These are phyloP conservation scores for Backusella sp. DNA, from an alignment of 192 early-diverging fungal genomes.

Conservation along the genomic window DNA sequence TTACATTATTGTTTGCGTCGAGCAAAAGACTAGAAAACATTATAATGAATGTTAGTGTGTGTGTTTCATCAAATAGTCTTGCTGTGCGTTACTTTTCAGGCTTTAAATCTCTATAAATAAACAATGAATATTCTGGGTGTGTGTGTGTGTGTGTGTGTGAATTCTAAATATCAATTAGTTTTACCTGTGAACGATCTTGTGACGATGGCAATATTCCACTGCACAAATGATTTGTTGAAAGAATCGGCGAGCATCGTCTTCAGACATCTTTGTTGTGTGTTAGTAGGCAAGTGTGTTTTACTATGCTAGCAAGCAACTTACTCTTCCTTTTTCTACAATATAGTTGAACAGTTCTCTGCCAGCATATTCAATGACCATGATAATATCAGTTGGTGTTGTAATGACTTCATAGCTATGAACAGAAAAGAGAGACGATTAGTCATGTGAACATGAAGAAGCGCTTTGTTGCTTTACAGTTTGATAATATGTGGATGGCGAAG, in stretches of 20 bases:
- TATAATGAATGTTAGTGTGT: not conserved
- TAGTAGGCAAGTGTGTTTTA: not conserved
- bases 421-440: too few species aligned
- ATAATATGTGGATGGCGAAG: conserved; percentile 98
- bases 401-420: conserved; percentile 88
- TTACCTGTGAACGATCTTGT: conserved; percentile 77
- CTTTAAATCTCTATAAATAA: conserved; percentile 63
- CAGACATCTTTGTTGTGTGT: conserved; percentile 55
- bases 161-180: not conserved
- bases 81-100: conserved; percentile 64
- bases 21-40: conserved; percentile 64
- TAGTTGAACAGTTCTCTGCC: conserved; percentile 85
- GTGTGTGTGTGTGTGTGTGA: not conserved
- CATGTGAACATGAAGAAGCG: too few species aligned
- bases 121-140: not conserved
- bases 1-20: conserved; percentile 89
- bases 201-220: conserved; percentile 92
- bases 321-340: conserved; percentile 75
- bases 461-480: conserved; percentile 70
- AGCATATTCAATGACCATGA: conserved; percentile 93
- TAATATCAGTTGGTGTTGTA: conserved; percentile 92
- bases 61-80: not conserved
- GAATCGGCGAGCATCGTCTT: conserved; percentile 83
- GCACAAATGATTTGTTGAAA: conserved; percentile 97
- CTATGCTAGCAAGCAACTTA: conserved; percentile 16